Conservation (phyloP, 2,329 filamentous ascomycete genomes). For the Botrytis medusae region DNA sequence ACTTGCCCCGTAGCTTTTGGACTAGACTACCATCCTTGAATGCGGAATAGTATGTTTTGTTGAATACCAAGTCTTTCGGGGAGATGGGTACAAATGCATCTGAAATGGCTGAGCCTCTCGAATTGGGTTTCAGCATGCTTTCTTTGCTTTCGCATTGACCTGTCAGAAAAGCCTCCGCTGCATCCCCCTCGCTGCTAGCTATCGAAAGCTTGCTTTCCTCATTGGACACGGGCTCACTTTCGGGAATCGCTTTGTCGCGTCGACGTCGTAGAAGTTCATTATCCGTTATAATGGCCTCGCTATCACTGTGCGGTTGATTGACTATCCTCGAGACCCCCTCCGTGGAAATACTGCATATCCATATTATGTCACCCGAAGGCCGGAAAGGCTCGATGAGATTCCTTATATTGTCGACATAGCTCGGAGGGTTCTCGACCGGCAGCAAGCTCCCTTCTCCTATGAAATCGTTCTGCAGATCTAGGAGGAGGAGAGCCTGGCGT, state of each 20-base stretch:
- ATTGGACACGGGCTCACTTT: constrained; percentile 21
- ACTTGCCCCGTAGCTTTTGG: constrained; percentile 73
- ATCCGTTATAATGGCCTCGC: constrained; percentile 39
- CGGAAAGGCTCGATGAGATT: constrained; percentile 72
- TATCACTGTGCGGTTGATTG: constrained; percentile 45
- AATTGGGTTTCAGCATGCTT: constrained; percentile 44
- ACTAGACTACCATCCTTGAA: constrained; percentile 75
- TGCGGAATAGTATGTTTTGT: constrained; percentile 84
- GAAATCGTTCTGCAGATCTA: constrained; percentile 93
- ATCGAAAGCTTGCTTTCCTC: constrained; percentile 22
- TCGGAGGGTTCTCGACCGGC: constrained; percentile 60
- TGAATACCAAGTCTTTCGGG: constrained; percentile 49
- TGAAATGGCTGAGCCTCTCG: constrained; percentile 15
- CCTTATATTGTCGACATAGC: constrained; percentile 66
- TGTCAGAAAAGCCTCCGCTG: constrained; percentile 37
- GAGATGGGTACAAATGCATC: constrained; percentile 14
- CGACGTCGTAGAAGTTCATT: constrained; percentile 28
- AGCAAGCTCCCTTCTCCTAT: constrained; percentile 66
- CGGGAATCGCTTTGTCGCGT: neutral
- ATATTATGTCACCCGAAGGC: constrained; percentile 71
- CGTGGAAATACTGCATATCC: constrained; percentile 73
- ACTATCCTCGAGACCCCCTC: constrained; percentile 58
- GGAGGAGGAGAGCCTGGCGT: constrained; percentile 71
- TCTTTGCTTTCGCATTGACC: constrained; percentile 34
- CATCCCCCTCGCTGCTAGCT: constrained; percentile 19